These are phyloP conservation scores for Solanum chaucha DNA, from an alignment of 257 asterid genomes.

Conservation along the genomic window DNA sequence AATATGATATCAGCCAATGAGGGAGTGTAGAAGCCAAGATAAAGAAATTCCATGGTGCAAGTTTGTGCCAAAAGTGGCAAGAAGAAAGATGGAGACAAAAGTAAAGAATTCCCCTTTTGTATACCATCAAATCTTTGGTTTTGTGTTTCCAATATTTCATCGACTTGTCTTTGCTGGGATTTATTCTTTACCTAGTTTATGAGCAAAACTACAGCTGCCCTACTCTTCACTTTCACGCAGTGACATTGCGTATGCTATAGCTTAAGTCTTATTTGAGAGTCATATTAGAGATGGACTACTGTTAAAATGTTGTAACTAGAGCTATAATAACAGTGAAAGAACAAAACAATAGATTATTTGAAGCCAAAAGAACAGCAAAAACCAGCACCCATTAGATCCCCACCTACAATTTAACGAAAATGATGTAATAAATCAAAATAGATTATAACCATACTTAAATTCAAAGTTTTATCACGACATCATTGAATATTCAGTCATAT, in stretches of 20 bases:
- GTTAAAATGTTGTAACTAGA: neutral
- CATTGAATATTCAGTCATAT: neutral
- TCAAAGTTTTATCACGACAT: neutral
- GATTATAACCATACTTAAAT: neutral
- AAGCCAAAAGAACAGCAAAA: neutral
- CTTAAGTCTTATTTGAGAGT: neutral
- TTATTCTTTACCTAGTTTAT: slow-evolving; percentile 14
- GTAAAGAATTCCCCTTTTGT: slow-evolving; percentile 40
- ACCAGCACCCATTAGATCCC: neutral
- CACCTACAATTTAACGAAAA: neutral
- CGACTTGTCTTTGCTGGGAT: neutral
- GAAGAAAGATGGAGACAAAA: slow-evolving; percentile 14
- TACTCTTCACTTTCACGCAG: neutral
- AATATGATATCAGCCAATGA: slow-evolving; percentile 14
- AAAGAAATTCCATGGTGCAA: slow-evolving; percentile 57
- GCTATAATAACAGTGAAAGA: neutral
- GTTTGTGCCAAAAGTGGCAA: slow-evolving; percentile 11
- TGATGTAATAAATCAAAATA: no score
- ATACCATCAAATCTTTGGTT: slow-evolving; percentile 11
- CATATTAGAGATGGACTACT: no score
- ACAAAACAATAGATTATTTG: neutral
- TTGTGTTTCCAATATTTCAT: neutral
- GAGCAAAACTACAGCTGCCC: neutral
- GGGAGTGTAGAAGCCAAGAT: slow-evolving; percentile 21
- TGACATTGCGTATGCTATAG: neutral